Evolutionary conservation across 2,329 filamentous ascomycete species (phyloP).

Genomic region (Penicillium sp.): DNA sequence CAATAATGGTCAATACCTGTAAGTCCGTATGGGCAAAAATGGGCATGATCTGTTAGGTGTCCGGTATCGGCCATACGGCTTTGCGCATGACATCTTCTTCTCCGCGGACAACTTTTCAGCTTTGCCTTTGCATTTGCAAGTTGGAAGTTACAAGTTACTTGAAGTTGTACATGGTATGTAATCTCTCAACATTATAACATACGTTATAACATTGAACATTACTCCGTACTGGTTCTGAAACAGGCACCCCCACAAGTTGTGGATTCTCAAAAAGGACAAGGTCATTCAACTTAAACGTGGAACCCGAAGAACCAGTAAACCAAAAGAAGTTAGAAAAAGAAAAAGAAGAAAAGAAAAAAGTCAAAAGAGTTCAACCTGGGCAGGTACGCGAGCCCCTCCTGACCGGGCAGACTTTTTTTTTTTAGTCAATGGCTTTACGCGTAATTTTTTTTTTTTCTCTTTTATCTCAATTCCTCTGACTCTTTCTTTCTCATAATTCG

Average conservation of each 20-base stretch:
- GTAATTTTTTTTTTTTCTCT: conserved; percentile 32
- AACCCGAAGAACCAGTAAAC: conserved; percentile 12
- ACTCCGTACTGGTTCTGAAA: not conserved
- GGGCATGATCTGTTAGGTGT: not conserved
- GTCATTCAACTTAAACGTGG: conserved; percentile 15
- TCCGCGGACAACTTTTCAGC: not conserved
- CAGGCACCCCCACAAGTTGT: not conserved
- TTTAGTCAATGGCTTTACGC: conserved; percentile 47
- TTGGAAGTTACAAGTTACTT: too few species aligned
- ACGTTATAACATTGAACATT: too few species aligned
- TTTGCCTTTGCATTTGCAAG: not conserved
- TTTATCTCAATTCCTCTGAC: conserved; percentile 34
- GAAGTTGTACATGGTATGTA: too few species aligned
- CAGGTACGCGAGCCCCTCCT: conserved; percentile 16
- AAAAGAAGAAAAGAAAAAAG: conserved; percentile 13
- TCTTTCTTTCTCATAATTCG: conserved; percentile 31
- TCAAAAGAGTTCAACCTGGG: conserved; percentile 9
- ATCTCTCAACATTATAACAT: too few species aligned
- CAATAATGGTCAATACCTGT: not conserved
- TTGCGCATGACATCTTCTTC: not conserved
- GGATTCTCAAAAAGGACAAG: conserved; percentile 3
- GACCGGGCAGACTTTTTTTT: conserved; percentile 26
- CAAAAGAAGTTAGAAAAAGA: conserved; percentile 13
- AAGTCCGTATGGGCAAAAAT: not conserved
- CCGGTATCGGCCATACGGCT: not conserved